Evolutionary conservation across 1,284 basidiomycete genomes (phyloP).

Genomic region (Cystobasidium slooffiae): DNA sequence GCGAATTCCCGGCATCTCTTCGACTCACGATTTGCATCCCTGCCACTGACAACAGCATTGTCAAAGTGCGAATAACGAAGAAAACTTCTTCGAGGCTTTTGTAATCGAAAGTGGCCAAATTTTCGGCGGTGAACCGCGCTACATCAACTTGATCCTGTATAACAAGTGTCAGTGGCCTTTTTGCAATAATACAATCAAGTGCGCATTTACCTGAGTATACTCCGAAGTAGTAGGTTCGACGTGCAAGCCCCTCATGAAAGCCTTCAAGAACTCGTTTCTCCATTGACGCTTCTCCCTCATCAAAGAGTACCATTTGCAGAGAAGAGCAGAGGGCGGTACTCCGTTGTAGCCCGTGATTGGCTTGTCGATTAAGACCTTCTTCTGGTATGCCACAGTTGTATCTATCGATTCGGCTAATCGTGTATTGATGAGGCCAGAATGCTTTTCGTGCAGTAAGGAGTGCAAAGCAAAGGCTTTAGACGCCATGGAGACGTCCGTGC

Average conservation of each 20-base stretch:
- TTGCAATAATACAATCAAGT: slow-evolving; percentile 57
- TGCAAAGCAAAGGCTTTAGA: slow-evolving; percentile 80
- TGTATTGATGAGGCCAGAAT: slow-evolving; percentile 83
- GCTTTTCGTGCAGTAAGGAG: slow-evolving; percentile 80
- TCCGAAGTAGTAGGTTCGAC: slow-evolving; percentile 59
- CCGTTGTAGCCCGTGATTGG: slow-evolving; percentile 66
- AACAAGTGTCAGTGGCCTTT: not conserved
- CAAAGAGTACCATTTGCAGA: slow-evolving; percentile 88
- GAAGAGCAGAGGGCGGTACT: slow-evolving; percentile 68
- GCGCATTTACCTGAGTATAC: slow-evolving; percentile 59
- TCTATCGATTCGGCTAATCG: slow-evolving; percentile 79
- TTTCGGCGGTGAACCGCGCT: slow-evolving; percentile 89
- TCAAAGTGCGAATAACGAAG: slow-evolving; percentile 79
- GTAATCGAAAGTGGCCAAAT: slow-evolving; percentile 87
- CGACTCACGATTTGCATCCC: slow-evolving; percentile 71
- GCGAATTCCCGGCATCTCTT: too few species aligned
- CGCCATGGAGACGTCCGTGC: slow-evolving; percentile 67
- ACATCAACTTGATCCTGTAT: slow-evolving; percentile 76
- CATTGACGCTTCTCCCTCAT: slow-evolving; percentile 84
- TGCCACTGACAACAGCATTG: slow-evolving; percentile 76
- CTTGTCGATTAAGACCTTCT: not conserved
- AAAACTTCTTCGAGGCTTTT: slow-evolving; percentile 92
- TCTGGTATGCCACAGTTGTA: slow-evolving; percentile 81
- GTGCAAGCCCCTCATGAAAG: slow-evolving; percentile 79
- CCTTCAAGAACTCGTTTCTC: slow-evolving; percentile 82